Percentiles rank a stretch among this genome's conserved stretches.
phyloP scores from a whole-genome alignment of 139 green algal species.

The Chlorella vulgaris region DNA sequence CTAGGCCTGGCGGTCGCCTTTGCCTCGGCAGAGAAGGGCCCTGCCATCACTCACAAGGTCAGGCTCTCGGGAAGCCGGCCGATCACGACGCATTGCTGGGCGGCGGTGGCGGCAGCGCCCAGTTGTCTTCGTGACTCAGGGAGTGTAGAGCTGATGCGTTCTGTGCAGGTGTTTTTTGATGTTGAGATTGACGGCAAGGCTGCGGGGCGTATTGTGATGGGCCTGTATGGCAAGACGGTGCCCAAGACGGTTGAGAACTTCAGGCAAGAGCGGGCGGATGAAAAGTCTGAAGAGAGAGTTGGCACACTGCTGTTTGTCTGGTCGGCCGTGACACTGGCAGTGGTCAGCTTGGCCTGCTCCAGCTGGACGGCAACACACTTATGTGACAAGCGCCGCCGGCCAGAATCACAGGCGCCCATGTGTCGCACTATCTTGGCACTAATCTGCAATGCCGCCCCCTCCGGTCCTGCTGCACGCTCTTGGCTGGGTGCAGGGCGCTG shows the following conservation, averaged over 20 bases:
- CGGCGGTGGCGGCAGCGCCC: not conserved
- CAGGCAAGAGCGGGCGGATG: slow-evolving; percentile 23
- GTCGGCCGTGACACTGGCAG: too few species aligned
- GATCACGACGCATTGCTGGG: not conserved
- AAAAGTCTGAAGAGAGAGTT: too few species aligned
- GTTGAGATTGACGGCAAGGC: slow-evolving; percentile 38
- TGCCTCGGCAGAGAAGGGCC: slow-evolving; percentile 10
- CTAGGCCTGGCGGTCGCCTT: not conserved
- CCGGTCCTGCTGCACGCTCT: not conserved
- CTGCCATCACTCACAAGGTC: slow-evolving; percentile 46
- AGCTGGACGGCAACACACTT: too few species aligned
- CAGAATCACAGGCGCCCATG: too few species aligned
- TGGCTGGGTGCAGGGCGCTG: slow-evolving; percentile 52
- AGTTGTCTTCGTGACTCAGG: not conserved
- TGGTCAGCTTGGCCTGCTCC: too few species aligned
- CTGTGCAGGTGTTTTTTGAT: slow-evolving; percentile 37
- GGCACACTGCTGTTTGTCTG: too few species aligned
- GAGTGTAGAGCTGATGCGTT: not conserved
- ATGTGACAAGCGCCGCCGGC: too few species aligned
- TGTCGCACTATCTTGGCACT: too few species aligned
- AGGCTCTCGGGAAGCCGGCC: not conserved
- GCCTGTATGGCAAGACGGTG: slow-evolving; percentile 84
- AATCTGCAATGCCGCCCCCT: too few species aligned
- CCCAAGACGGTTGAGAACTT: slow-evolving; percentile 96
- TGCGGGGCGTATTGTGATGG: slow-evolving; percentile 85